Conservation (phyloP, 2,329 filamentous ascomycete genomes). For the Penicillium sumatraense region DNA sequence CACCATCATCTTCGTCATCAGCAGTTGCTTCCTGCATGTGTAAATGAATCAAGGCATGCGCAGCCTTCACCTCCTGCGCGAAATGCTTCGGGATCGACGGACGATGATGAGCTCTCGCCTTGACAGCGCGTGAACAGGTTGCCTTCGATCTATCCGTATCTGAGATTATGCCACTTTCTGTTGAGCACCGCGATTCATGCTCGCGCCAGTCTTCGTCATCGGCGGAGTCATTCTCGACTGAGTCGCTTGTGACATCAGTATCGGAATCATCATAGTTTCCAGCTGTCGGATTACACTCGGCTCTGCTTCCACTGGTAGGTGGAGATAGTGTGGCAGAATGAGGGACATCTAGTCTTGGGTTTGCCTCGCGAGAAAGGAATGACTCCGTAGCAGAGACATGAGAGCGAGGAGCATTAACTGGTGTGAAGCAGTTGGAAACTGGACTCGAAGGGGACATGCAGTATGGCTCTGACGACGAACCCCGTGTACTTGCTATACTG, state of each 20-base stretch:
- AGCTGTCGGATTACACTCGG: too few species aligned
- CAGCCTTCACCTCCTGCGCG: conserved; percentile 40
- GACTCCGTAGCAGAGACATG: conserved; percentile 25
- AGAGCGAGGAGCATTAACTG: conserved; percentile 41
- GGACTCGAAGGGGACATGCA: conserved; percentile 46
- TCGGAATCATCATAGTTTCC: conserved; percentile 2
- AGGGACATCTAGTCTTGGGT: not conserved
- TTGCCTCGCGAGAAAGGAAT: conserved; percentile 27
- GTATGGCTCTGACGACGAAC: conserved; percentile 43
- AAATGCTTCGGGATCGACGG: conserved; percentile 21
- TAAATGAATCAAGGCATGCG: conserved; percentile 42
- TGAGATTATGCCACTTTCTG: not conserved
- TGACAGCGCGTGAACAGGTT: conserved; percentile 10
- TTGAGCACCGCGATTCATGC: not conserved
- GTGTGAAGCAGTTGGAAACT: conserved; percentile 45
- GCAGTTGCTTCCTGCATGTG: conserved; percentile 36
- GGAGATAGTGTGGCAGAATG: too few species aligned
- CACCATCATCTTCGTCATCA: conserved; percentile 21
- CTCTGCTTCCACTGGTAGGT: too few species aligned
- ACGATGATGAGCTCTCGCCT: conserved; percentile 7
- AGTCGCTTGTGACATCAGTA: conserved; percentile 10
- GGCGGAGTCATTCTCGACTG: conserved; percentile 15
- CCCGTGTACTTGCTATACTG: conserved; percentile 45
- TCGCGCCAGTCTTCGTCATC: conserved; percentile 26
- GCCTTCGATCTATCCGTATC: conserved; percentile 5